Evolutionary conservation across 1,284 basidiomycete species (phyloP), one percentile per base, ranked within the genome.

Genomic region (Hypsizygus ulmarius): DNA sequence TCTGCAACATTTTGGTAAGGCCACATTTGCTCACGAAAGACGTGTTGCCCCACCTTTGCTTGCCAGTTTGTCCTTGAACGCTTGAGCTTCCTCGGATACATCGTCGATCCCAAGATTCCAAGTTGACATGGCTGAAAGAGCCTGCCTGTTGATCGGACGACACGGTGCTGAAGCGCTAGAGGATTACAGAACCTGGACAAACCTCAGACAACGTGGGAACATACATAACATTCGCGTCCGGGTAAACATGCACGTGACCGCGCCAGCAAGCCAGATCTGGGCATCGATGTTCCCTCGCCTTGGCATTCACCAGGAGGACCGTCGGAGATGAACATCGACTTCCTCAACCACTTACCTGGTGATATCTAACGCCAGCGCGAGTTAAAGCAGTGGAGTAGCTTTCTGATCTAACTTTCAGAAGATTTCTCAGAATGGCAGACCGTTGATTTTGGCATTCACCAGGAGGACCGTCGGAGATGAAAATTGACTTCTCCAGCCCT

Each of bases 51-150:
- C 42, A 83, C 84, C 85, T 78, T 82, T 82, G 58, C 75, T 77
- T 15, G 79, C 70, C 42, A 86, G 59, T 54, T 74, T 79, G 55
- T 82, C 79, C 68, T 77, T 85, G 46, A 79, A 69, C 11, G 70
- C 62, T 54, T 75, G 73, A 3, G 77, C 71, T 63, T 84, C 79
- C 52, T 82, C 78, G 1, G 82, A 77, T 42, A 84, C 70, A 54
- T 83, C 80, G 56, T 81, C 70, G 45, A 72, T 72, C 10, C 81
- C 84, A 29, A 85, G 65, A 56, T 75, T 76, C 70, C 67, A 77
- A 53, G 74, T 67, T 46, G 84, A 79, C 82, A 84, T 81, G 54
- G 59, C 47, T 42, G 47, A 35, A 39, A 39, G 21, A 45, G 49
- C 34, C 43, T 32, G 19, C 5, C 39, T 34, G 39, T 37, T 16